phyloP scores from a whole-genome alignment of 2,329 filamentous ascomycete species.

The Cercospora janseana region DNA sequence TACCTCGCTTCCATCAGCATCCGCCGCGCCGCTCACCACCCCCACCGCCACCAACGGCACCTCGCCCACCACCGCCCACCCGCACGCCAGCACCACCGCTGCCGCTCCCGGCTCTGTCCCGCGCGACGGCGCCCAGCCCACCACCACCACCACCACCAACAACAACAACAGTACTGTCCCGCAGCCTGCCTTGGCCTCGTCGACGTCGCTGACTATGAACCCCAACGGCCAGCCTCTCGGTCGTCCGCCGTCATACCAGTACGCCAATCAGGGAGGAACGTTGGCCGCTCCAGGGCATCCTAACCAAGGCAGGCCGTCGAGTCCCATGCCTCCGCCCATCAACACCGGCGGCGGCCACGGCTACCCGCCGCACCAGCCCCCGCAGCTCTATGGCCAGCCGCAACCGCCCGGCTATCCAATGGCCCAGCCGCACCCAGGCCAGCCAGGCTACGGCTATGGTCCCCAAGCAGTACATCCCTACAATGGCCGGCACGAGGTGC shows the following conservation, averaged over 20 bases:
- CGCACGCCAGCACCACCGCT: constrained; percentile 34
- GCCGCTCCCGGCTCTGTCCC: constrained; percentile 39
- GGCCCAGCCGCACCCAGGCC: constrained; percentile 35
- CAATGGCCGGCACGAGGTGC: constrained; percentile 60
- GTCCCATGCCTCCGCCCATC: constrained; percentile 48
- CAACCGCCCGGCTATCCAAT: constrained; percentile 42
- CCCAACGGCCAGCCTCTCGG: constrained; percentile 44
- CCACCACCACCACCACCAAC: constrained; percentile 22
- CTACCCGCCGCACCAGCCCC: constrained; percentile 47
- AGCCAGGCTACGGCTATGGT: constrained; percentile 21
- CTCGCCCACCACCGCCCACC: constrained; percentile 10
- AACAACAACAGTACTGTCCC: no score
- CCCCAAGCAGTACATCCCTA: constrained; percentile 23
- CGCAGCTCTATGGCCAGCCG: constrained; percentile 43
- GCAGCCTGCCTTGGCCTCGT: constrained; percentile 45
- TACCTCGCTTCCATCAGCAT: no score
- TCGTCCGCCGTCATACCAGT: constrained; percentile 64
- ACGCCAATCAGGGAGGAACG: constrained; percentile 45
- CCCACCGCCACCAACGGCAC: constrained; percentile 37
- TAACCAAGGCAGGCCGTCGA: constrained; percentile 50
- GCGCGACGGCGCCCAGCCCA: constrained; percentile 32
- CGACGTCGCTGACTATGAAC: constrained; percentile 58
- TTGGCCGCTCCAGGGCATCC: constrained; percentile 41
- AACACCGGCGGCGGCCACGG: constrained; percentile 49
- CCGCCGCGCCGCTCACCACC: no score